These are phyloP conservation scores for Kwoniella sp. DNA, from an alignment of 768 basidiomycete species.

Conservation along the genomic window DNA sequence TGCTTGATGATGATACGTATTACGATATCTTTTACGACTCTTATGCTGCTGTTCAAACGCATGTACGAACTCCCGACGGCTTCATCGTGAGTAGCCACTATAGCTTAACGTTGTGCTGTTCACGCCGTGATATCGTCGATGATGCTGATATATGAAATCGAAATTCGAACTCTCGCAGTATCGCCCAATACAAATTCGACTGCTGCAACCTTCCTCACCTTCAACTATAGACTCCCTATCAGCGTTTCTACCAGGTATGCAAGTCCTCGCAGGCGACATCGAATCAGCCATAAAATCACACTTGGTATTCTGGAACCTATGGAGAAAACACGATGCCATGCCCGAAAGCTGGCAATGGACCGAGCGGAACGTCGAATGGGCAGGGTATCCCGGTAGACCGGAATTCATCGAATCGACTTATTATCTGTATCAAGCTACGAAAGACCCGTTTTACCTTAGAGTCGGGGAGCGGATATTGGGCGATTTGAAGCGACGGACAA, in stretches of 20 bases:
- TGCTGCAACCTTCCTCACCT: constrained; percentile 69
- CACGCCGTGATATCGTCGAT: too few species aligned
- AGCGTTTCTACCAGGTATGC: constrained; percentile 96
- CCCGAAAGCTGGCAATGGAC: constrained; percentile 91
- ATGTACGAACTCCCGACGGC: constrained; percentile 77
- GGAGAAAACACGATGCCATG: constrained; percentile 80
- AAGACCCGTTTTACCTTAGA: constrained; percentile 87
- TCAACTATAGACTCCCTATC: constrained; percentile 89
- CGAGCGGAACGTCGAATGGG: constrained; percentile 56
- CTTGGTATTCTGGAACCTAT: constrained; percentile 88
- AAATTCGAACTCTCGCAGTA: too few species aligned
- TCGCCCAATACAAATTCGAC: constrained; percentile 77
- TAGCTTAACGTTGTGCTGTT: too few species aligned
- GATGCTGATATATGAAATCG: too few species aligned
- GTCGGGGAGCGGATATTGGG: constrained; percentile 80
- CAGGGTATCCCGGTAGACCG: constrained; percentile 55
- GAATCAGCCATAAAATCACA: constrained; percentile 91
- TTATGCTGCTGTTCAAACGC: constrained; percentile 81
- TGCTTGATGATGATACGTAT: constrained; percentile 68
- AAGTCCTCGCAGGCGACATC: constrained; percentile 66
- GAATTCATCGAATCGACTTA: constrained; percentile 97
- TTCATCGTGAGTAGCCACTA: constrained; percentile 68
- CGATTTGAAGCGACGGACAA: constrained; percentile 73
- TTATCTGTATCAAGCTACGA: constrained; percentile 93
- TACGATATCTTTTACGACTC: constrained; percentile 81